phyloP scores from a whole-genome alignment of 768 basidiomycete species.

The Boletales sp. region DNA sequence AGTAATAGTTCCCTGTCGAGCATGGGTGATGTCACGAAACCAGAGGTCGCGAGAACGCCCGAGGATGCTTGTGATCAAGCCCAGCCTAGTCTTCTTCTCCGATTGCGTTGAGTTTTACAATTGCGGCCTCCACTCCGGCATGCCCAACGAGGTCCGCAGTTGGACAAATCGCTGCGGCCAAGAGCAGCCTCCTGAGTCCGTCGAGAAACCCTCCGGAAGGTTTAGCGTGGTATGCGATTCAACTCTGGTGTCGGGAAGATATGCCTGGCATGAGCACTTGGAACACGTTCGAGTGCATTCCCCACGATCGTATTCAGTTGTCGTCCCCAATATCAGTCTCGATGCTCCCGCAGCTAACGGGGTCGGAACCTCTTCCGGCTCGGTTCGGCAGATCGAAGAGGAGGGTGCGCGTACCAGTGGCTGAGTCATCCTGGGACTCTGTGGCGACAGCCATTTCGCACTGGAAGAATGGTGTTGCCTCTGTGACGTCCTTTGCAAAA shows the following conservation, averaged over 20 bases:
- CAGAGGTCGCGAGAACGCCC: neutral
- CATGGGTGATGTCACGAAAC: neutral
- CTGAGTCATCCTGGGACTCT: neutral
- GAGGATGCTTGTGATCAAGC: neutral
- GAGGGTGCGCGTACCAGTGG: neutral
- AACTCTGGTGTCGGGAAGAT: too few relatives aligned
- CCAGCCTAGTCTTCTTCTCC: neutral
- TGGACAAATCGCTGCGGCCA: too few relatives aligned
- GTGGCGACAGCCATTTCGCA: neutral
- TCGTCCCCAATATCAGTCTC: too few relatives aligned
- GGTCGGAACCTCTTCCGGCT: neutral
- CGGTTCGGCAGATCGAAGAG: too few relatives aligned
- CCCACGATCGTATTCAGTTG: too few relatives aligned
- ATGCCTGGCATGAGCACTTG: too few relatives aligned
- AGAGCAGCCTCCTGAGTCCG: too few relatives aligned
- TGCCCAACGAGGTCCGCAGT: neutral
- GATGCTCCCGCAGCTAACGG: too few relatives aligned
- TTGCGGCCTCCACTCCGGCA: neutral
- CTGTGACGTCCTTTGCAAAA: neutral
- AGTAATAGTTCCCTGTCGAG: neutral
- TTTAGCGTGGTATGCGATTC: too few relatives aligned
- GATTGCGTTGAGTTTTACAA: neutral
- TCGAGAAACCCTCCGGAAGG: too few relatives aligned
- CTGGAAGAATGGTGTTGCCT: neutral
- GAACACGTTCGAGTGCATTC: too few relatives aligned